Base-by-base conservation (phyloP, 192 early-diverging fungal species). In the Borealophlyctis nickersoniae region DNA sequence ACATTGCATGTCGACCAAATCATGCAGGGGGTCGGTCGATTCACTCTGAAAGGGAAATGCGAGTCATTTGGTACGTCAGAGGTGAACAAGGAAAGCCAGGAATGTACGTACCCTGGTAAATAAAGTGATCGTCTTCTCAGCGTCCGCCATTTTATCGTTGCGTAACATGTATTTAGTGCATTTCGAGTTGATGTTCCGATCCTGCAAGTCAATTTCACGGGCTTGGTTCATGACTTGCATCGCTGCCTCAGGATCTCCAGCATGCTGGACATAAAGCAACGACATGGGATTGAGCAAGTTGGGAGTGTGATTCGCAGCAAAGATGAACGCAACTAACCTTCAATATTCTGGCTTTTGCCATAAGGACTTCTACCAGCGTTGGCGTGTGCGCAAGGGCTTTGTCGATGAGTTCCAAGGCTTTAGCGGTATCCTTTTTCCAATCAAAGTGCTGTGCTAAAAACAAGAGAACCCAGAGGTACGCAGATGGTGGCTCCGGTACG, bases 111-210 rank as follows among this genome's bases (percentile, higher is more conserved):
- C 89, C 49, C 88, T 81, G 2, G 91, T 86, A 77, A 98, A 97
- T 58, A 94, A 62, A 5, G 87, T 77, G 30, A 93, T 84, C 9
- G 87, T 91, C 70, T 88, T 86, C 55, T 95, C 90, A 1, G 96
- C 96, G 65, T 92, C 88, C 3, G 76, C 85, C n/a, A 91, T 70
- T 32, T 91, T 74, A 67, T 89, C 82, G 52, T 87, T 83, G 57
- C 91, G 85, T 32, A 96, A 77, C 89, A 93, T 90, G 74, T 98
- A 98, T 72, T 96, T 96, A 14, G 88, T 85, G 61, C 88, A 88
- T 71, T 95, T 96, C 16, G 92, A 83, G 77, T 96, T 98, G 78
- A 97, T 85, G 62, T 89, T 96, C 19, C 96, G 84, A 77, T 98
- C 96, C 73, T 92, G 90, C 56, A 95, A 73, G 74, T 98, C 96